Evolutionary conservation across 2,329 filamentous ascomycete species (phyloP), one percentile per base, ranked within the genome.

Genomic region (Cryphonectria parasitica): DNA sequence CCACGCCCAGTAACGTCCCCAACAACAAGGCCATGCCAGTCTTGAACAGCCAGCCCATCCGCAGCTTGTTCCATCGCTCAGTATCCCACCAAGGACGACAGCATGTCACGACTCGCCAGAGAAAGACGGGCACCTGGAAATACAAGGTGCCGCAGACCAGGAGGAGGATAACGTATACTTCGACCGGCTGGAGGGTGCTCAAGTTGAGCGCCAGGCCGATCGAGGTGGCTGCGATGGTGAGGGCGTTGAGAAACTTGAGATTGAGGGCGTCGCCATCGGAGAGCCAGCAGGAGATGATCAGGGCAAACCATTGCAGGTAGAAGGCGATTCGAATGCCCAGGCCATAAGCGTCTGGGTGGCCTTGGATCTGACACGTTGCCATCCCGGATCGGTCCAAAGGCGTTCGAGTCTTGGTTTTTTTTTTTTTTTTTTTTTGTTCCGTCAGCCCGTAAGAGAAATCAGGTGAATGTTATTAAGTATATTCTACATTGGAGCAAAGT

Each of bases 71-170:
- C 73, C 73, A 74, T 2, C 74, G 68, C 34, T 65, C 62, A 4
- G 74, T 72, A 62, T 75, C 71, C 75, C 73, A 76, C 70, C 67
- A 69, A 3, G 74, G 75, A 45, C 68, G 70, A 65, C 71, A 76
- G 49, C 73, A 73, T n/a, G 75, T 74, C 34, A 72, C 41, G 17
- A 75, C 52, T 11, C 75, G 68, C 74, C 74, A 75, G 11, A 73
- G 65, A 61, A 73, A 75, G 6, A 74, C 34, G 41, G 73, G 74
- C 10, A 76, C 25, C 45, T 64, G 61, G 28, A 70, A 69, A 31
- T 75, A 75, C 52, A 74, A 68, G 2, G 71, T 58, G 54, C 71
- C 73, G 31, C 69, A 72, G 2, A 69, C 60, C 19, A 75, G 72
- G 3, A 75, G 70, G n/a, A 76, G 70, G n/a, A 73, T 69, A 19